Conservation (phyloP, 371 early-diverging fungal species). For the Mortierella polycephala region DNA sequence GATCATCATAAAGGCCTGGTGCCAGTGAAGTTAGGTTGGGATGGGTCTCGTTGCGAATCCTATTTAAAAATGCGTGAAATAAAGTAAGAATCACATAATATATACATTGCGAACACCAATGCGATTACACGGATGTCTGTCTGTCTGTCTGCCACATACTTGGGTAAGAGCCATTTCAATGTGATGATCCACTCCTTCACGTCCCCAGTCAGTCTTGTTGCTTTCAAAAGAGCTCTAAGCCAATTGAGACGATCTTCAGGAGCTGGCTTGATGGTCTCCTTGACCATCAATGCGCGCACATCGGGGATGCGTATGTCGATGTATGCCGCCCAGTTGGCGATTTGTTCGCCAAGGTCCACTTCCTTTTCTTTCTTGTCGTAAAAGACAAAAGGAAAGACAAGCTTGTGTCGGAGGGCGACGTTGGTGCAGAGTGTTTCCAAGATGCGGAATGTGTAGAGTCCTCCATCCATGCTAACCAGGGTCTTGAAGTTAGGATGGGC, state of each 20-base stretch:
- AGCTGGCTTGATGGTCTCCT: constrained; percentile 41
- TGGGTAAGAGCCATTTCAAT: constrained; percentile 47
- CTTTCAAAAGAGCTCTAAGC: constrained; percentile 32
- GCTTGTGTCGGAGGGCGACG: constrained; percentile 30
- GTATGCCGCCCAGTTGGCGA: constrained; percentile 33
- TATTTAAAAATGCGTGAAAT: constrained; percentile 4
- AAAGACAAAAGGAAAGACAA: constrained; percentile 38
- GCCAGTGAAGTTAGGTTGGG: constrained; percentile 34
- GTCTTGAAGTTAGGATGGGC: constrained; percentile 23
- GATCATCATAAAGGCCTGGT: background rate
- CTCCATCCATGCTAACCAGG: constrained; percentile 11
- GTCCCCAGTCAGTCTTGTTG: constrained; percentile 18
- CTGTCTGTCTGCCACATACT: constrained; percentile 17
- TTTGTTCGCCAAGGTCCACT: constrained; percentile 24
- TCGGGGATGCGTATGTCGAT: constrained; percentile 42
- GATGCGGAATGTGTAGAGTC: constrained; percentile 7
- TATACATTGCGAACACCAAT: background rate
- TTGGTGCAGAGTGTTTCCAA: constrained; percentile 26
- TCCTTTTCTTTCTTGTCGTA: constrained; percentile 34
- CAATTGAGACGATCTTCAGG: constrained; percentile 53
- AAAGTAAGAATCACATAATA: background rate
- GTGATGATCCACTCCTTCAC: constrained; percentile 45
- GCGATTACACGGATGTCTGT: background rate
- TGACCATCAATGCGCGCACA: constrained; percentile 26
- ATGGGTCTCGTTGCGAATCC: constrained; percentile 52